phyloP scores from a whole-genome alignment of 768 basidiomycete species.

The Termitomyces sp. region DNA sequence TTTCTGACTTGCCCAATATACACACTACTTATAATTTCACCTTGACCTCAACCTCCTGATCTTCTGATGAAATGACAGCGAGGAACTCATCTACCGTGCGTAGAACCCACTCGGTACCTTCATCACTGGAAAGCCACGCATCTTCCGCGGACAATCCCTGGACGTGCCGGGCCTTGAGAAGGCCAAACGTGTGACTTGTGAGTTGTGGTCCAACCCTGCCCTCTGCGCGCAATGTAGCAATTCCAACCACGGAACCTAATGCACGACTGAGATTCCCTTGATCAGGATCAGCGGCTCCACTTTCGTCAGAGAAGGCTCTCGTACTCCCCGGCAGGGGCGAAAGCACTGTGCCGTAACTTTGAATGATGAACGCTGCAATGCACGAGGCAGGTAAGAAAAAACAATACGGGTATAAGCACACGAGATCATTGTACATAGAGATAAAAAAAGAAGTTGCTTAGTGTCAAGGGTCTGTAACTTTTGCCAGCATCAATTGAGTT shows the following conservation, averaged over 20 bases:
- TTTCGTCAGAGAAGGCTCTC: conserved; percentile 36
- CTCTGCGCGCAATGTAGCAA: conserved; percentile 82
- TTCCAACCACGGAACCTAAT: conserved; percentile 79
- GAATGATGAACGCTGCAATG: conserved; percentile 75
- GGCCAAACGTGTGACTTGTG: conserved; percentile 83
- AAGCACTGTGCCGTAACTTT: conserved; percentile 76
- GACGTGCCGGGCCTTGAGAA: conserved; percentile 74
- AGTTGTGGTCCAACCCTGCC: conserved; percentile 83
- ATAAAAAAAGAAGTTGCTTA: conserved; percentile 9
- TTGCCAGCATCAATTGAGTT: conserved; percentile 24
- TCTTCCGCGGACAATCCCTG: conserved; percentile 64
- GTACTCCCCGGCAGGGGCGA: conserved; percentile 63
- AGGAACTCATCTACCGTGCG: conserved; percentile 77
- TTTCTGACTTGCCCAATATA: conserved; percentile 2
- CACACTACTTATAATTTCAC: conserved; percentile 52
- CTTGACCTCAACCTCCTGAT: conserved; percentile 38
- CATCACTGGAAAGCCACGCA: conserved; percentile 76
- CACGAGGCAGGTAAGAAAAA: conserved; percentile 10
- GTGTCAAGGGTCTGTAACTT: background rate
- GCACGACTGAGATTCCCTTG: conserved; percentile 85
- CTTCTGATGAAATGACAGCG: conserved; percentile 59
- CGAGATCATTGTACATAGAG: conserved; percentile 4
- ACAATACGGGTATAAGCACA: conserved; percentile 14
- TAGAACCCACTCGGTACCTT: conserved; percentile 87
- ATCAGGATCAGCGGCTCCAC: conserved; percentile 42